Evolutionary conservation across 83 land plant genomes (phyloP).

Genomic region (Picea abies): DNA sequence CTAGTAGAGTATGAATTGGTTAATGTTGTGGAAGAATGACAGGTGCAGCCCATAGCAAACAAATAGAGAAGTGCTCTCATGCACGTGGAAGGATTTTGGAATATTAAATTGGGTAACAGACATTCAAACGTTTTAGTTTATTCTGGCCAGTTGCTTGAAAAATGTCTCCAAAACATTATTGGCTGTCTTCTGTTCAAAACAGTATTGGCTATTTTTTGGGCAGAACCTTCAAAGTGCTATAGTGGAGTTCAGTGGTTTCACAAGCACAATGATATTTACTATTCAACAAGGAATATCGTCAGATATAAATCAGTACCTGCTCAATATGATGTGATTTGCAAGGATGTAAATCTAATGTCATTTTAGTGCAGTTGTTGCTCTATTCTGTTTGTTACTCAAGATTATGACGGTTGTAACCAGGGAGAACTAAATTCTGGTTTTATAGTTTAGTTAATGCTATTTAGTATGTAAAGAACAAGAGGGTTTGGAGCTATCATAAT

Average conservation of each 20-base stretch:
- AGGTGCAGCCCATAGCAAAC: neutral
- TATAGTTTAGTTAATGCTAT: no score
- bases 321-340: neutral
- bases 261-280: neutral
- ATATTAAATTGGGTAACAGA: neutral
- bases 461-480: no score
- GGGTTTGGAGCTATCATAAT: no score
- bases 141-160: no score
- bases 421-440: no score
- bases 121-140: no score
- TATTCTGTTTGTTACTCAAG: no score
- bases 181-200: neutral
- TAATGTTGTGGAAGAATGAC: constrained; percentile 33
- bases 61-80: neutral
- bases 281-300: neutral
- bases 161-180: no score
- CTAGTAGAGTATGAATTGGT: no score
- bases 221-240: neutral
- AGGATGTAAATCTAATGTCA: no score
- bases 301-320: neutral
- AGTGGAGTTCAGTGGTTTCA: neutral
- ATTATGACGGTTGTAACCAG: no score
- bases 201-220: neutral
- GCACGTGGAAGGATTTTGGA: neutral
- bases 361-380: no score